These are phyloP conservation scores for Alternaria longipes DNA, from an alignment of 2,329 filamentous ascomycete genomes.

Conservation along the genomic window DNA sequence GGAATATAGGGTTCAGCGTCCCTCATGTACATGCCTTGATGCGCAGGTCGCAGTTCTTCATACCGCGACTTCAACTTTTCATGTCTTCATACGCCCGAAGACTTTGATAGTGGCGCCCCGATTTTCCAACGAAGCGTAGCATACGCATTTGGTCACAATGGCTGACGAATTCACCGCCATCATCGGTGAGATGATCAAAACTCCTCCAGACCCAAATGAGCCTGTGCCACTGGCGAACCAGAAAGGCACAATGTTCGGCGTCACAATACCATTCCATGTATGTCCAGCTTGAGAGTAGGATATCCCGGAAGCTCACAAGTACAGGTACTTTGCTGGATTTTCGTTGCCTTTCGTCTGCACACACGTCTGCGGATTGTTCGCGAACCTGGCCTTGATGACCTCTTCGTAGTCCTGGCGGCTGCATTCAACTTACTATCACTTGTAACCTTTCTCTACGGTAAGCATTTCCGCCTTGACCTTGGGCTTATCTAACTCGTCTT, in stretches of 20 bases:
- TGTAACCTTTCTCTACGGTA: slow-evolving; percentile 33
- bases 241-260: slow-evolving; percentile 34
- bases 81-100: neutral
- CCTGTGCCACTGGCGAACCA: slow-evolving; percentile 32
- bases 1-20: neutral
- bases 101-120: neutral
- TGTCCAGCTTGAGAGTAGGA: neutral
- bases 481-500: slow-evolving; percentile 10
- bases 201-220: slow-evolving; percentile 37
- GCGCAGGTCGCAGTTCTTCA: neutral
- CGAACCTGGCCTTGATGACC: slow-evolving; percentile 47
- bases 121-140: neutral
- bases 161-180: slow-evolving; percentile 22
- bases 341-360: slow-evolving; percentile 39
- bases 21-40: neutral
- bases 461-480: neutral
- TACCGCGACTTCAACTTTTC: neutral
- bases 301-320: slow-evolving; percentile 11
- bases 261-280: slow-evolving; percentile 42
- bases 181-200: slow-evolving; percentile 28
- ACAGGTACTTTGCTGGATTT: slow-evolving; percentile 38
- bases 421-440: slow-evolving; percentile 35
- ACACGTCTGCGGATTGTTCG: slow-evolving; percentile 37
- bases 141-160: neutral
- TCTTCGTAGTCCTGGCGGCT: slow-evolving; percentile 42